Evolutionary conservation across 1,139 yeast genomes (phyloP), one percentile per base, ranked within the genome.

Genomic region (Eremothecium sinecaudum): DNA sequence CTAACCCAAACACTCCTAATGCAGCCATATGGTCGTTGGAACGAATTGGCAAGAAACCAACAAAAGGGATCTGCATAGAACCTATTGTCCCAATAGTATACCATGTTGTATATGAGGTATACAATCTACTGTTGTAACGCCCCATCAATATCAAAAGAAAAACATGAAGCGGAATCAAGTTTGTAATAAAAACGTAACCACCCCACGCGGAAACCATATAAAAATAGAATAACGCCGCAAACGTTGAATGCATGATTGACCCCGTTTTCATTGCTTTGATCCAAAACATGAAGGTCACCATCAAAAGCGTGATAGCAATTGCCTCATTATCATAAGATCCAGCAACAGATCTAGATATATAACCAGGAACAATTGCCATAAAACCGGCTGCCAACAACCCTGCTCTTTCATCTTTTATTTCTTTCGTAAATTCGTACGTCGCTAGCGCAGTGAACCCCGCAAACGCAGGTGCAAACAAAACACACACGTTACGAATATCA

Each of bases 161-260:
- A 19, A 87, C 86, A 59, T 92, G 99, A 51, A 92, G 69, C 34
- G 99, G 99, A 51, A 92, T 84, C 68, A 92, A 76, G 64, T 92
- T 92, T 42, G 98, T 92, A 63, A 92, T 92, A 66, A 92, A 92
- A 33, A 90, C 99, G 57, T 92, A 92, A 15, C 99, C 99, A 67
- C 98, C 98, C 99, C 99, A 92, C n/a, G 99, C 98, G 35, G 94
- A 79, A 34, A 92, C 99, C 99, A 92, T 92, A 69, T 92, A 92
- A 61, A 92, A 92, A 66, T 92, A 92, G 51, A 79, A 80, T 31
- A 84, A 59, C 2, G 98, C 94, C 22, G 97, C 77, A 49, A 80
- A 63, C 4, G 92, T 71, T 13, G 87, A 93, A 67, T 79, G 83
- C 47, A 82, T 70, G 12, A 86, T 79, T 2, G 95, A 82, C 20